Conservation (phyloP, 2,329 filamentous ascomycete genomes). For the Purpureocillium takamizusanense region DNA sequence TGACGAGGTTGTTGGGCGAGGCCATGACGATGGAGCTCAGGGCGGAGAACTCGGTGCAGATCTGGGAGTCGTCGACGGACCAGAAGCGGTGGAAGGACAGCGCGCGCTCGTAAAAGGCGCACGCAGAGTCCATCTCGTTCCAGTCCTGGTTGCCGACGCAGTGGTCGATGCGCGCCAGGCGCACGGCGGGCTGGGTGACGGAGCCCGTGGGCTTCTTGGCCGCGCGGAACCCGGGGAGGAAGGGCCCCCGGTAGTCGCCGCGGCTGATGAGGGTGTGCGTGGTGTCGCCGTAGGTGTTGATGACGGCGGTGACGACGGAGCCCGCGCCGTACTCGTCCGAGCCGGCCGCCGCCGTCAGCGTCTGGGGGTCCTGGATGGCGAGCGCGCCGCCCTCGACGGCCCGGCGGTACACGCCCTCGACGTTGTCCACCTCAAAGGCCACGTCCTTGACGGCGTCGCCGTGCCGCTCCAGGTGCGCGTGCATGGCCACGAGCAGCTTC, state of each 20-base stretch:
- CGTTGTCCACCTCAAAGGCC: slow-evolving; percentile 87
- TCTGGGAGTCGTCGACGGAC: slow-evolving; percentile 88
- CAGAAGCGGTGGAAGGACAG: slow-evolving; percentile 96
- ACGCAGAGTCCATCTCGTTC: slow-evolving; percentile 69
- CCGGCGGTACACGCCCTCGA: slow-evolving; percentile 66
- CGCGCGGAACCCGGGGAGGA: slow-evolving; percentile 73
- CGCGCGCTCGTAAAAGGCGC: slow-evolving; percentile 72
- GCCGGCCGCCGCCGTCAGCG: slow-evolving; percentile 45
- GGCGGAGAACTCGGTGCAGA: slow-evolving; percentile 87
- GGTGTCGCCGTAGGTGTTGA: slow-evolving; percentile 89
- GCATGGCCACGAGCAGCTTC: slow-evolving; percentile 61
- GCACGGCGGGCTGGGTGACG: slow-evolving; percentile 49
- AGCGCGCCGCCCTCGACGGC: slow-evolving; percentile 59
- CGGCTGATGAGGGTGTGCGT: slow-evolving; percentile 86
- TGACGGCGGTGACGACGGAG: slow-evolving; percentile 64
- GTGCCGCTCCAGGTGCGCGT: slow-evolving; percentile 75
- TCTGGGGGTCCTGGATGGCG: slow-evolving; percentile 52
- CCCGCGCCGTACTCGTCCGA: no score
- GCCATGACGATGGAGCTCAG: slow-evolving; percentile 87
- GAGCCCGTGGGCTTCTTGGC: slow-evolving; percentile 30
- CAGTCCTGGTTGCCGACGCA: slow-evolving; percentile 97
- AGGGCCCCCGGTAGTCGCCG: slow-evolving; percentile 59
- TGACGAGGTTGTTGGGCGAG: slow-evolving; percentile 74
- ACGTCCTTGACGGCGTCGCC: slow-evolving; percentile 94
- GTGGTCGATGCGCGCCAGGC: slow-evolving; percentile 77